Percentiles rank a stretch among this genome's conserved stretches.
These are phyloP conservation scores for Hypoxylon intermedium DNA, from an alignment of 495 filamentous ascomycete species.

Conservation along the genomic window DNA sequence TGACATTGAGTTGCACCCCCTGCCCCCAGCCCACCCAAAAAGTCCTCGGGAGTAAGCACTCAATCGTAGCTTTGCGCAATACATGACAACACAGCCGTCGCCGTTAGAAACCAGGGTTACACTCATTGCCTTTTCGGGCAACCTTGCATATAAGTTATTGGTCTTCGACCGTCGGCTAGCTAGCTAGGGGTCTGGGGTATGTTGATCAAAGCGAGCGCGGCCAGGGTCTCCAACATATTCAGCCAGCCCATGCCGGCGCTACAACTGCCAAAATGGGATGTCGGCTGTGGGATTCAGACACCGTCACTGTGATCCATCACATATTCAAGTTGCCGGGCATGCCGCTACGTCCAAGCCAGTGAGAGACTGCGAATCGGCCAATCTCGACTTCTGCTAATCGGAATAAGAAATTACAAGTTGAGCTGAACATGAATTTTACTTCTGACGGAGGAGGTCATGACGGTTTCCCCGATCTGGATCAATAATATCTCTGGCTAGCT, in stretches of 20 bases:
- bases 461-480: constrained; percentile 17
- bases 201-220: neutral
- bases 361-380: constrained; percentile 1
- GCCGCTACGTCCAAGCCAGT: constrained; percentile 5
- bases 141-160: neutral
- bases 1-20: too few relatives aligned
- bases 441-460: neutral
- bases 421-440: constrained; percentile 1
- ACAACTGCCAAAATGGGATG: constrained; percentile 12
- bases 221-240: too few relatives aligned
- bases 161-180: neutral
- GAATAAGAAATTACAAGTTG: constrained; percentile 18
- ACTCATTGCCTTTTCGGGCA: constrained; percentile 3
- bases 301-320: constrained; percentile 15
- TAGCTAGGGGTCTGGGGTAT: too few relatives aligned
- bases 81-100: constrained; percentile 7
- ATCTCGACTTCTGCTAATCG: neutral
- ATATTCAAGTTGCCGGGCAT: constrained; percentile 6
- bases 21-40: too few relatives aligned
- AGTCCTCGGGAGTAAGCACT: constrained; percentile 9
- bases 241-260: constrained; percentile 1
- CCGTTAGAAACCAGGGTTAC: constrained; percentile 1
- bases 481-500: constrained; percentile 10
- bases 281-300: constrained; percentile 6
- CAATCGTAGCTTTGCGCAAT: neutral